Evolutionary conservation across 495 filamentous ascomycete genomes (phyloP).

Genomic region (Podospora pseudoanserina): DNA sequence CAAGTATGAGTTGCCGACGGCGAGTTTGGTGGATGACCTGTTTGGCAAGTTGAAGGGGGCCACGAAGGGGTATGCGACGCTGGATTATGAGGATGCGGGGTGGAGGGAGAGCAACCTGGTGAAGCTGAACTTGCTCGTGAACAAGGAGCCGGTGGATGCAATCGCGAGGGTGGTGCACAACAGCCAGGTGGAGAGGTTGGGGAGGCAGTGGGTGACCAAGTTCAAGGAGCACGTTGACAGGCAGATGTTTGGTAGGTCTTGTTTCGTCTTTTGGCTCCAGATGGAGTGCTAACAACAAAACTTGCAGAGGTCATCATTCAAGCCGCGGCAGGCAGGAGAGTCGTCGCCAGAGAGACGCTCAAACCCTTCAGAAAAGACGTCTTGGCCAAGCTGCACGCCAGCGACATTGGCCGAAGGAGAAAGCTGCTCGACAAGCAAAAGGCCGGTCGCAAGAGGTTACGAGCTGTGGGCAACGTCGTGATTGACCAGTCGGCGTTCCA

Average conservation of each 20-base stretch:
- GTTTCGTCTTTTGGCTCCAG: background rate
- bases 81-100: slow-evolving; percentile 94
- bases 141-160: slow-evolving; percentile 87
- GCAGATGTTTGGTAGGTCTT: slow-evolving; percentile 67
- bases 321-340: slow-evolving; percentile 74
- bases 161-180: slow-evolving; percentile 84
- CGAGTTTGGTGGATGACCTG: slow-evolving; percentile 91
- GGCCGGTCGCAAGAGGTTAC: slow-evolving; percentile 84
- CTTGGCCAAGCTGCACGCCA: slow-evolving; percentile 87
- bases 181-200: slow-evolving; percentile 71
- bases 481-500: slow-evolving; percentile 96
- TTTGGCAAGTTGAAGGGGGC: slow-evolving; percentile 94
- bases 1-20: slow-evolving; percentile 83
- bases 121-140: slow-evolving; percentile 90
- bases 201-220: slow-evolving; percentile 84
- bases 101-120: slow-evolving; percentile 77
- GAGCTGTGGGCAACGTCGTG: slow-evolving; percentile 69
- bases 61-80: slow-evolving; percentile 69
- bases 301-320: slow-evolving; percentile 81
- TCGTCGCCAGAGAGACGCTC: slow-evolving; percentile 90
- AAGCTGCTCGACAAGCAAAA: slow-evolving; percentile 97
- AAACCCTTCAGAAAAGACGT: slow-evolving; percentile 97
- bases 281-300: background rate
- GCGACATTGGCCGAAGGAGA: slow-evolving; percentile 73
- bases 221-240: slow-evolving; percentile 96